Evolutionary conservation across 176 grass and related monocot genomes (phyloP).

Genomic region (Microstegium vimineum): DNA sequence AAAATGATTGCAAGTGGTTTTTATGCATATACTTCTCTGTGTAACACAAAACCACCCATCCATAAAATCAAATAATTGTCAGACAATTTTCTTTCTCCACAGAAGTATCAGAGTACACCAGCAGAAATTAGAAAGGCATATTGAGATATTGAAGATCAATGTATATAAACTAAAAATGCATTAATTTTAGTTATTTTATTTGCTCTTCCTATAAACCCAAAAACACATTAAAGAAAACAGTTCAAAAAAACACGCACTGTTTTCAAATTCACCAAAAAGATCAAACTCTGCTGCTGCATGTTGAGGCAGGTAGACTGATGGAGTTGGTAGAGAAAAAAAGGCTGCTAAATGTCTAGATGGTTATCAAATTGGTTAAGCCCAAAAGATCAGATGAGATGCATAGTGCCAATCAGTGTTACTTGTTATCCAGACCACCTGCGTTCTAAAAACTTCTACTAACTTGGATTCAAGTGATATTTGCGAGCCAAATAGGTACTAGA

Average conservation of each 20-base stretch:
- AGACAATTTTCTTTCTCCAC: slow-evolving; percentile 11
- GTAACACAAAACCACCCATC: neutral
- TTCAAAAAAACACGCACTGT: neutral
- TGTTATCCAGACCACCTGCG: neutral
- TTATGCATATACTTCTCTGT: slow-evolving; percentile 43
- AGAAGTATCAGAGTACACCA: neutral
- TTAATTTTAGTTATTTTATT: neutral
- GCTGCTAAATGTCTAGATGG: neutral
- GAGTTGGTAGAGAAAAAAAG: neutral
- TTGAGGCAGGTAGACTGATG: neutral
- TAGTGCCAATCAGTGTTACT: neutral
- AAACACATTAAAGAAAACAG: neutral
- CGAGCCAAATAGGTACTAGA: neutral
- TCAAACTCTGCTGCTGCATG: neutral
- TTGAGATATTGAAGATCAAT: slow-evolving; percentile 2
- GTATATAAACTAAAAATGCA: neutral
- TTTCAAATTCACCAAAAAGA: neutral
- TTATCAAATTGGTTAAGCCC: neutral
- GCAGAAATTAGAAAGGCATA: neutral
- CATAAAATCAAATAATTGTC: slow-evolving; percentile 3
- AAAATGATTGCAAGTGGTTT: slow-evolving; percentile 38
- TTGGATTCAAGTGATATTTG: neutral
- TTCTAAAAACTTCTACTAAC: neutral
- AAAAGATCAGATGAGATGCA: neutral
- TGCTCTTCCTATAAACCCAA: neutral